Evolutionary conservation across 495 filamentous ascomycete species (phyloP), one percentile per base, ranked within the genome.

Genomic region (Tuber calosporum): DNA sequence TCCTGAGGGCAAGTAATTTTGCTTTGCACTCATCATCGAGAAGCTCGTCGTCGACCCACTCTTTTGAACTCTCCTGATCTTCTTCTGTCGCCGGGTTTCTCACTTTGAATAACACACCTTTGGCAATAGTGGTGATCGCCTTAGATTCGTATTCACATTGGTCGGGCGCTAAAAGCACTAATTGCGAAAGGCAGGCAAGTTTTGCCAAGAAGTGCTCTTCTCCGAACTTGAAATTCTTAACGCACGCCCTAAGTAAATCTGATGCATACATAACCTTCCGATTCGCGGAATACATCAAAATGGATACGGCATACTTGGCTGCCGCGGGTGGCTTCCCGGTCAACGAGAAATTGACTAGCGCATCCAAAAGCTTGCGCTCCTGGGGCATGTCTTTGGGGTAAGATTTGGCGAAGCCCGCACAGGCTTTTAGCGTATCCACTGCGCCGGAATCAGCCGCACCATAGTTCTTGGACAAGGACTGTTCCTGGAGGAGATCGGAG

Each of bases 281-380:
- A 43, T 95, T 91, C 20, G 89, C 89, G 36, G 91, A 89, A 17
- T 79, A 75, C 85, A 96, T 89, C 70, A 98, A 85, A 79, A 98
- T 92, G 38, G 92, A 92, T 45, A 98, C 90, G 0, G 95, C 96
- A 83, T 97, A 90, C 82, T 98, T 99, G 13, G 94, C 93, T 22
- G 92, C 92, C 76, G 89, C 89, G 19, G 92, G 87, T 4, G 95
- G 94, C 40, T 86, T 85, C 58, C 95, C 94, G 80, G 92, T 89
- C 34, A 93, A 85, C 4, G 94, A 91, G 81, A 92, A 97, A 74
- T 86, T 89, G 62, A 90, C 86, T 79, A 98, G 85, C 26, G 93
- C 89, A 76, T 94, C 90, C 37, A 88, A 83, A 74, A 98, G 96
- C 76, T 92, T 94, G 67, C 92, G 89, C 73, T 96, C 93, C 71